Base-by-base conservation (phyloP, 2,329 filamentous ascomycete species). In the Fusarium penzigii region DNA sequence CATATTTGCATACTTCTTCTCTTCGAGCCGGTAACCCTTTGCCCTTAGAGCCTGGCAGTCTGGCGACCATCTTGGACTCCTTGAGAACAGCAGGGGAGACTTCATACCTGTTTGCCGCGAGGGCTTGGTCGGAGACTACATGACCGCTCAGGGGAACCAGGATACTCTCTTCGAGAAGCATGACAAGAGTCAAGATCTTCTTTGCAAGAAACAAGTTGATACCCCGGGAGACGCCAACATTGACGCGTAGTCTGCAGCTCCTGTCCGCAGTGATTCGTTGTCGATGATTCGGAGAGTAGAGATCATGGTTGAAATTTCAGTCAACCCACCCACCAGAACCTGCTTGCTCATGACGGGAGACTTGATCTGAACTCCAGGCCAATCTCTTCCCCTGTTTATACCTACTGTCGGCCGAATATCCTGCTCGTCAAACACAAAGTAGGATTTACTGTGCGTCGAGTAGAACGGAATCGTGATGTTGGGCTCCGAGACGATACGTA, bases 231-330 rank as follows among this genome's bases (percentile, higher is more conserved):
- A 59, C 46, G 10, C 65, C 64, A 2, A 67, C 54, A 10, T 68
- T 64, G 4, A 68, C 44, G 29, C 67, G 63, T 34, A 68, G 49
- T 3, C 65, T 63, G 16, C 65, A 68, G 3, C 48, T 51, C 3
- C 44, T 42, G 41, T 67, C 58, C 2, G 50, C 56, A 0, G n/a
- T 41, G 11, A 65, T 61, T 0, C 51, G 11, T 11, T 13, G 2
- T 25, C 48, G 2, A 55, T 47, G 11, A 44, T 13, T 1, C 60
- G 48, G 42, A 66, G 46, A 2, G 38, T 51, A 2, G 43, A 34
- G 8, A 68, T 13, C 2, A 52, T 16, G 1, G 42, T 20, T 1
- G 20, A 38, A 16, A 63, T 44, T 0, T 41, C 44, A 2, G 46
- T 40, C 34, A 68, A 40, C 3, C 59, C 61, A 48, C 52, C 66